These are phyloP conservation scores for Chaetoceros tenuissimus DNA, from an alignment of 108 stramenopile genomes.

Conservation along the genomic window DNA sequence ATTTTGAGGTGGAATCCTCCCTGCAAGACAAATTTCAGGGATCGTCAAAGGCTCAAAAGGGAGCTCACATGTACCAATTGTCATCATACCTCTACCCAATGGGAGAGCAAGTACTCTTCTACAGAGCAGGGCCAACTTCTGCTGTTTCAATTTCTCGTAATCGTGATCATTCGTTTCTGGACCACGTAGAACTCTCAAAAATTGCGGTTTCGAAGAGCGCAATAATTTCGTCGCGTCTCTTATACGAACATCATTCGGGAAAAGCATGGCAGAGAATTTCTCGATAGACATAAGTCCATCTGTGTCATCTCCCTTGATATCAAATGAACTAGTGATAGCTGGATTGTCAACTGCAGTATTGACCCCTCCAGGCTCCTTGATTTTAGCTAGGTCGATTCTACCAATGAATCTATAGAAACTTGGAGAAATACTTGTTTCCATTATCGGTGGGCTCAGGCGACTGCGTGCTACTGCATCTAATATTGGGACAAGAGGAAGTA, in stretches of 20 bases:
- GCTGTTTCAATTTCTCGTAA: slow-evolving; percentile 79
- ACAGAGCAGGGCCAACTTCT: slow-evolving; percentile 72
- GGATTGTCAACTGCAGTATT: neutral
- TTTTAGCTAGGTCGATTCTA: slow-evolving; percentile 59
- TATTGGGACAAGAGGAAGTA: slow-evolving; percentile 53
- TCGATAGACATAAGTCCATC: slow-evolving; percentile 79
- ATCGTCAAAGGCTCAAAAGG: slow-evolving; percentile 84
- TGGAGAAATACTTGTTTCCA: slow-evolving; percentile 29
- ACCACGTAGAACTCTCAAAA: slow-evolving; percentile 66
- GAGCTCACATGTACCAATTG: slow-evolving; percentile 79
- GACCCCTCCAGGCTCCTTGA: slow-evolving; percentile 7
- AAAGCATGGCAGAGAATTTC: slow-evolving; percentile 73
- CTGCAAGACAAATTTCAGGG: slow-evolving; percentile 82
- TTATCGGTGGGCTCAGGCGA: slow-evolving; percentile 31
- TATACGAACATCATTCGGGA: slow-evolving; percentile 84
- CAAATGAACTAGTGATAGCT: neutral
- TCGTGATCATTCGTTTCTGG: slow-evolving; percentile 88
- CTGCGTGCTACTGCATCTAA: slow-evolving; percentile 63
- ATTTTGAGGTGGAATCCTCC: slow-evolving; percentile 88
- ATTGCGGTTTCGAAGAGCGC: slow-evolving; percentile 78
- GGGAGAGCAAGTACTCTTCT: slow-evolving; percentile 81
- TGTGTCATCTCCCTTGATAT: slow-evolving; percentile 32
- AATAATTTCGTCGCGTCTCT: slow-evolving; percentile 83
- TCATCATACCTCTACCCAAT: slow-evolving; percentile 94
- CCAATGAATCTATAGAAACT: slow-evolving; percentile 68